A percentile compares a stretch with the other conserved stretches of the same genome.
These are phyloP conservation scores for Paramecium pentaurelia DNA, from an alignment of 73 alveolate genomes.

Conservation along the genomic window DNA sequence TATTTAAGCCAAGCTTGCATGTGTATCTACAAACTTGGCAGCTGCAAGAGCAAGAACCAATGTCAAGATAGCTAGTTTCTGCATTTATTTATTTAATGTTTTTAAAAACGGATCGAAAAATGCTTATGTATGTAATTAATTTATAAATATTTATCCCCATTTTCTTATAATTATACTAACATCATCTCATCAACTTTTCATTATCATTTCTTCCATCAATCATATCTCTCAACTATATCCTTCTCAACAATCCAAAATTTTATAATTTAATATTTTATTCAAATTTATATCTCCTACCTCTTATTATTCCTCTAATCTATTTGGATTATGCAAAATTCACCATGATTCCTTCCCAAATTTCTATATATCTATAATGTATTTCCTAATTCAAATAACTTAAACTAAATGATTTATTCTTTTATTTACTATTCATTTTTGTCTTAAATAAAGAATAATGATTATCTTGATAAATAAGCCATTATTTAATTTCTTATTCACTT, in stretches of 20 bases:
- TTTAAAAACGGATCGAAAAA: constrained; percentile 65
- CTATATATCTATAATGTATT: neutral
- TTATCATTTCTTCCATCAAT: neutral
- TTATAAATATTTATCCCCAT: neutral
- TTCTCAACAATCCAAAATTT: neutral
- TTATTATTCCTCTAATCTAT: neutral
- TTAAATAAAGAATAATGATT: neutral
- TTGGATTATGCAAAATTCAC: neutral
- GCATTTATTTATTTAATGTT: constrained; percentile 22
- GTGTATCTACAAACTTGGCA: constrained; percentile 37
- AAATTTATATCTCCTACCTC: neutral
- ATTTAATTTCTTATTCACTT: neutral
- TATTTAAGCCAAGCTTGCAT: constrained; percentile 36
- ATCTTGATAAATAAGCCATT: neutral
- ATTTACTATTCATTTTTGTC: neutral
- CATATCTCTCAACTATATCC: neutral
- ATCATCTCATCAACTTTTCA: neutral
- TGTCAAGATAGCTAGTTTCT: constrained; percentile 31
- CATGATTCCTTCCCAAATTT: neutral
- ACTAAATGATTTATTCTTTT: neutral
- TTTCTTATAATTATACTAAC: neutral
- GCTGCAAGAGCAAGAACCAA: constrained; percentile 57
- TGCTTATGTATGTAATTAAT: constrained; percentile 59
- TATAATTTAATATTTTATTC: neutral
- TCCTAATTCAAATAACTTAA: no score